phyloP scores from a whole-genome alignment of 23 red algal species.

The Gracilaria gracilis region DNA sequence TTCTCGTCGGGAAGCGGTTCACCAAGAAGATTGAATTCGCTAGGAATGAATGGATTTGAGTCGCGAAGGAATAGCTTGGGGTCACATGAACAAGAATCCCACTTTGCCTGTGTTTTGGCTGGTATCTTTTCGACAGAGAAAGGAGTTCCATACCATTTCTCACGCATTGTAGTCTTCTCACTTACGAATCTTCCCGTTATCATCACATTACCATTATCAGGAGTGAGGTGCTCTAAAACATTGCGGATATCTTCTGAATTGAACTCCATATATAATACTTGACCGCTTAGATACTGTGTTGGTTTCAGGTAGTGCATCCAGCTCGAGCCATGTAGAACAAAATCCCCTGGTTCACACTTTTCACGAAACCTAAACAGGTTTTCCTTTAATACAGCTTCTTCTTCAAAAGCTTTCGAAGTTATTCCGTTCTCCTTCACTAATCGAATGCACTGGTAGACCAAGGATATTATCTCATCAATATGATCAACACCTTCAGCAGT shows the following conservation, averaged over 20 bases:
- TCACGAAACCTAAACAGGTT: conserved; percentile 86
- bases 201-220: conserved; percentile 63
- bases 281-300: conserved; percentile 72
- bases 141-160: conserved; percentile 92
- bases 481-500: conserved; percentile 77
- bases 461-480: conserved; percentile 68
- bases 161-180: conserved; percentile 37
- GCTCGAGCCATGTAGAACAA: conserved; percentile 53
- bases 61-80: conserved; percentile 60
- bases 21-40: conserved; percentile 74
- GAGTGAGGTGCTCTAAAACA: conserved; percentile 65
- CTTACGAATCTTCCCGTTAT: conserved; percentile 47
- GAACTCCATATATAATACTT: conserved; percentile 74
- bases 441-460: conserved; percentile 80
- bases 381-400: conserved; percentile 72
- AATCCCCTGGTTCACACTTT: conserved; percentile 53
- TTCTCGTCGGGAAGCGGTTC: conserved; percentile 52
- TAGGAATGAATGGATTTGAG: conserved; percentile 91
- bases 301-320: conserved; percentile 58
- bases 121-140: conserved; percentile 64
- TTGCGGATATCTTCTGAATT: conserved; percentile 52
- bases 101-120: conserved; percentile 15
- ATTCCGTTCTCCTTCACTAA: conserved; percentile 63
- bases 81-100: conserved; percentile 21
- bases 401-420: conserved; percentile 60